Evolutionary conservation across 2,329 filamentous ascomycete genomes (phyloP).

Genomic region (Lojkania enalia): DNA sequence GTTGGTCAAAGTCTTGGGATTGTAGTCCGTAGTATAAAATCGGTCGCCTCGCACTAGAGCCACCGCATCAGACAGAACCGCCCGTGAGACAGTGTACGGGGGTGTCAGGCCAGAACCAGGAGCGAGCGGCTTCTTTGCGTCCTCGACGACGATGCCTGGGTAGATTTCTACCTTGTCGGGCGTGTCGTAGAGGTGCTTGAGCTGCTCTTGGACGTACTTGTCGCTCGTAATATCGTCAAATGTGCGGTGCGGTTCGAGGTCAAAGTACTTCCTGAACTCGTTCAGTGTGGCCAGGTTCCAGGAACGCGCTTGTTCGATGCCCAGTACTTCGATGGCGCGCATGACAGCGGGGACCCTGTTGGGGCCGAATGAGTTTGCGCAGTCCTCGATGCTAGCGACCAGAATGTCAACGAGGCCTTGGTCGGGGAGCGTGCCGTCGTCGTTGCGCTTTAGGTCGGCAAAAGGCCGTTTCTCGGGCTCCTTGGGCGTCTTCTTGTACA

Average conservation of each 20-base stretch:
- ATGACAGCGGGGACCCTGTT: slow-evolving; percentile 74
- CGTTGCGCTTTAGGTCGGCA: slow-evolving; percentile 64
- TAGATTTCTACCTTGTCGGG: slow-evolving; percentile 82
- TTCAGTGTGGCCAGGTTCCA: slow-evolving; percentile 82
- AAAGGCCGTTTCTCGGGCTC: slow-evolving; percentile 74
- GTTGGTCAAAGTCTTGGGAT: slow-evolving; percentile 73
- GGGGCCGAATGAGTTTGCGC: slow-evolving; percentile 62
- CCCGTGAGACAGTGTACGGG: slow-evolving; percentile 75
- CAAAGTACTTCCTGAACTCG: slow-evolving; percentile 83
- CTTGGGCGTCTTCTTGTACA: slow-evolving; percentile 61
- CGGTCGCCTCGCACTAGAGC: slow-evolving; percentile 77
- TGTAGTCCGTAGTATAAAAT: slow-evolving; percentile 75
- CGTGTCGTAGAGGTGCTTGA: slow-evolving; percentile 67
- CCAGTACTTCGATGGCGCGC: slow-evolving; percentile 76
- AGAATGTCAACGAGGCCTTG: slow-evolving; percentile 76
- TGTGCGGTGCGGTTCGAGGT: slow-evolving; percentile 71
- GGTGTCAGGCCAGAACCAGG: slow-evolving; percentile 73
- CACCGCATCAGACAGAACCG: slow-evolving; percentile 76
- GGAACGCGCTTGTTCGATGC: slow-evolving; percentile 73
- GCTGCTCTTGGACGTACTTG: slow-evolving; percentile 66
- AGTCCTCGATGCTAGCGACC: slow-evolving; percentile 71
- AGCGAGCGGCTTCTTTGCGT: slow-evolving; percentile 70
- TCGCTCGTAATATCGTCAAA: slow-evolving; percentile 87
- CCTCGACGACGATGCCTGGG: slow-evolving; percentile 75
- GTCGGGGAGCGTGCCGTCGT: slow-evolving; percentile 72